A percentile compares a stretch with the other conserved stretches of the same genome.
phyloP scores from a whole-genome alignment of 129 eudicot genomes.

The Glebionis coronaria region DNA sequence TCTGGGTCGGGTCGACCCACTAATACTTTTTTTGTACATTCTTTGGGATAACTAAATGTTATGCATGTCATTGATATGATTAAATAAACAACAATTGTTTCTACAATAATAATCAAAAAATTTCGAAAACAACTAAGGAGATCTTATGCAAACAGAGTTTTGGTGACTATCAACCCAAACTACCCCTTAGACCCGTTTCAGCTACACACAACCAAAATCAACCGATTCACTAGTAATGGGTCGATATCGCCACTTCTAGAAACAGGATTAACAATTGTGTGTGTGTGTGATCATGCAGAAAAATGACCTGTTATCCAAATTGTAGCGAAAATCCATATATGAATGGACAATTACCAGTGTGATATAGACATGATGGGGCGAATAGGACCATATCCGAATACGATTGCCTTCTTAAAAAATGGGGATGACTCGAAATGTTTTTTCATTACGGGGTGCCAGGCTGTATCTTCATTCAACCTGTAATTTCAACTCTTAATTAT shows the following conservation, averaged over 20 bases:
- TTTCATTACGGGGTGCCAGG: constrained; percentile 79
- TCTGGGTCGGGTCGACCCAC: background rate
- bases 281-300: constrained; percentile 1
- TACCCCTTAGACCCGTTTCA: background rate
- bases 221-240: background rate
- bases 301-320: background rate
- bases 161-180: background rate
- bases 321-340: background rate
- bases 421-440: constrained; percentile 54
- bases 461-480: constrained; percentile 90
- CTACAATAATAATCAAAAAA: too few species aligned
- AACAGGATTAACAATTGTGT: constrained; percentile 6
- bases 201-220: constrained; percentile 9
- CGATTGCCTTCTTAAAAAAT: constrained; percentile 53
- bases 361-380: constrained; percentile 88
- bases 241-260: constrained; percentile 15
- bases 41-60: background rate
- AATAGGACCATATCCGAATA: constrained; percentile 78
- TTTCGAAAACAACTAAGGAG: too few species aligned
- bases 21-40: constrained; percentile 7
- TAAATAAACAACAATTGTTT: background rate
- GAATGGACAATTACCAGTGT: constrained; percentile 59
- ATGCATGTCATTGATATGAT: background rate
- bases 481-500: too few species aligned
- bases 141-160: too few species aligned